Conservation (phyloP, 352 stramenopile genomes). For the Pythium oligandrum region DNA sequence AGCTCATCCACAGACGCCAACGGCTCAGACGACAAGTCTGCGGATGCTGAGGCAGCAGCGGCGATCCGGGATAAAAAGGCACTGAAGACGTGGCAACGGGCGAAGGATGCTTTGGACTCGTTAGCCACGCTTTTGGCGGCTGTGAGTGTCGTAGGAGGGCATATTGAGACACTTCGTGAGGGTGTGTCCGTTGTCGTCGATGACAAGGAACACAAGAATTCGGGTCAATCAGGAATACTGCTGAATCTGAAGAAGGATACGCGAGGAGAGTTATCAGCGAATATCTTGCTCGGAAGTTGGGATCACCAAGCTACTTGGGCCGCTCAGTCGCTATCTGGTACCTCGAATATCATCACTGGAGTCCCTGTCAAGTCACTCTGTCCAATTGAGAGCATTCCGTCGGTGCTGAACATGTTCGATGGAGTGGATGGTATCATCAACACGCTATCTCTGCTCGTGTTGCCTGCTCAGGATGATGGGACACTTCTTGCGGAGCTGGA, state of each 20-base stretch:
- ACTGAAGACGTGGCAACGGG: conserved; percentile 64
- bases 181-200: conserved; percentile 52
- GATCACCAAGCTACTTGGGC: conserved; percentile 3
- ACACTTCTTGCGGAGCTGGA: conserved; percentile 38
- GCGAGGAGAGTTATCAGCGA: conserved; percentile 16
- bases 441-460: conserved; percentile 46
- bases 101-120: conserved; percentile 61
- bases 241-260: conserved; percentile 24
- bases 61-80: conserved; percentile 59
- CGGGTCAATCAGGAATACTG: conserved; percentile 39
- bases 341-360: conserved; percentile 1
- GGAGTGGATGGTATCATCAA: conserved; percentile 46
- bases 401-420: conserved; percentile 77
- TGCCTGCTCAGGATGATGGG: conserved; percentile 26
- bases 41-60: conserved; percentile 15
- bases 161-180: conserved; percentile 70
- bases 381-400: conserved; percentile 65
- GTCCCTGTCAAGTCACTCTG: conserved; percentile 53
- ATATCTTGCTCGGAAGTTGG: conserved; percentile 11
- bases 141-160: conserved; percentile 64
- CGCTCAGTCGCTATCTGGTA: background rate
- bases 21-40: background rate
- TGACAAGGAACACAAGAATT: conserved; percentile 29
- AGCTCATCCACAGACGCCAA: conserved; percentile 14
- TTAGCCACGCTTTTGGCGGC: conserved; percentile 56